A percentile compares a stretch with the other conserved stretches of the same genome.
phyloP scores from a whole-genome alignment of 129 eudicot genomes.

The Centella asiatica region DNA sequence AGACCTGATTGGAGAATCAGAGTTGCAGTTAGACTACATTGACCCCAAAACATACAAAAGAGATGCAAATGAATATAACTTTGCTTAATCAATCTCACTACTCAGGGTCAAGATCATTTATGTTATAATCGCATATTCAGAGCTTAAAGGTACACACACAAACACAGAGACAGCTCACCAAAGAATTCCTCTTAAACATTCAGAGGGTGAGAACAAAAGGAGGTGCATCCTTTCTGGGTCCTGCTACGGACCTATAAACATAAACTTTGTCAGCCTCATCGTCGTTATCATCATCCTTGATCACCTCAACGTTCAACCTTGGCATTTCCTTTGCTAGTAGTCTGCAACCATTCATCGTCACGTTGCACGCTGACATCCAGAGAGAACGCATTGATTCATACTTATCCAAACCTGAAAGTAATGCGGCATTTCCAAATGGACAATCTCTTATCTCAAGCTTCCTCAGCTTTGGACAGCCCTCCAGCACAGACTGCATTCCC shows the following conservation, averaged over 20 bases:
- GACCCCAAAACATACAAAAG: too few species aligned
- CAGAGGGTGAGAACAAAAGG: conserved; percentile 52
- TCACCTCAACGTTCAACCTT: conserved; percentile 62
- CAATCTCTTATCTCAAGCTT: conserved; percentile 78
- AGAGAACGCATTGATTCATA: conserved; percentile 74
- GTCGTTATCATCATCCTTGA: conserved; percentile 48
- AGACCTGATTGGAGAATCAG: too few species aligned
- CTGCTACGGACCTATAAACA: conserved; percentile 57
- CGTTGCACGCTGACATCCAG: conserved; percentile 76
- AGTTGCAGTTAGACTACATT: too few species aligned
- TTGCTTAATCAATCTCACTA: too few species aligned
- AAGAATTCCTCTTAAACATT: background rate
- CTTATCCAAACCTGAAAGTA: conserved; percentile 54
- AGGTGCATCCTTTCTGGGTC: conserved; percentile 63
- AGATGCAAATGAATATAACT: too few species aligned
- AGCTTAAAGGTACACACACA: too few species aligned
- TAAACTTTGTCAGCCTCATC: conserved; percentile 57
- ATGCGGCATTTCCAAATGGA: conserved; percentile 66
- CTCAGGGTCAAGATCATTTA: too few species aligned
- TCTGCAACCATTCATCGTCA: conserved; percentile 55
- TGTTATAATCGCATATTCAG: too few species aligned
- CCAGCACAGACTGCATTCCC: conserved; percentile 55
- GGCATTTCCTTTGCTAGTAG: conserved; percentile 48
- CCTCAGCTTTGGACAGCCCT: conserved; percentile 55
- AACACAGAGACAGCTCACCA: background rate